A percentile compares a stretch with the other conserved stretches of the same genome.
Conservation (phyloP, 208 protist genomes). For the Leishmania aethiopica region DNA sequence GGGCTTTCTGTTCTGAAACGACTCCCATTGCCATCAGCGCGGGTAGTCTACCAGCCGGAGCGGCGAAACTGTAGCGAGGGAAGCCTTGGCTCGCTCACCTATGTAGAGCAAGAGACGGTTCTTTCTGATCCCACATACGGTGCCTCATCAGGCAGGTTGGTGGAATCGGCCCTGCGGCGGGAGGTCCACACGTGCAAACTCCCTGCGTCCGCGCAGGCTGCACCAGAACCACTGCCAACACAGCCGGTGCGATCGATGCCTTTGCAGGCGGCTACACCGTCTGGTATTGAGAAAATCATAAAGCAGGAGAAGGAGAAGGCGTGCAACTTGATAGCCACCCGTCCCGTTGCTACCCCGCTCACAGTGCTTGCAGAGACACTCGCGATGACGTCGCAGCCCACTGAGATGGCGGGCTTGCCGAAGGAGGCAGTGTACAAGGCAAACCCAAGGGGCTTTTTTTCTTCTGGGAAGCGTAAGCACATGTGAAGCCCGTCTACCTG, state of each 20-base stretch:
- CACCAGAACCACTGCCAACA: neutral
- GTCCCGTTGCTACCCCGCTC: too few relatives aligned
- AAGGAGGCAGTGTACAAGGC: neutral
- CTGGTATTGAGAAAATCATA: neutral
- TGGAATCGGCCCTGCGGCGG: too few relatives aligned
- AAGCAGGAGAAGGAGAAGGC: neutral
- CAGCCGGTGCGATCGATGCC: neutral
- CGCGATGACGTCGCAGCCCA: neutral
- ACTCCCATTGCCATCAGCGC: neutral
- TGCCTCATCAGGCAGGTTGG: neutral
- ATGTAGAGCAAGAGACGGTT: neutral
- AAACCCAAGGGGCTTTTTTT: slow-evolving; percentile 8
- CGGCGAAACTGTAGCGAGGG: neutral
- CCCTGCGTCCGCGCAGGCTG: neutral
- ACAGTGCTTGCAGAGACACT: neutral
- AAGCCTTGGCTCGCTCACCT: neutral
- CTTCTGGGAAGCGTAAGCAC: neutral
- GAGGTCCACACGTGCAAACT: neutral
- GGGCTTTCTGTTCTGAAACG: neutral
- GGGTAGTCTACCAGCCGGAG: slow-evolving; percentile 2
- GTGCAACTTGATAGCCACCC: neutral
- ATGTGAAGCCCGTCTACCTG: neutral
- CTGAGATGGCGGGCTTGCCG: neutral
- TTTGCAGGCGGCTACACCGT: neutral
- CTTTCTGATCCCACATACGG: neutral